Evolutionary conservation across 2,329 filamentous ascomycete genomes (phyloP), one percentile per base, ranked within the genome.

Genomic region (Didymellaceae sp.): DNA sequence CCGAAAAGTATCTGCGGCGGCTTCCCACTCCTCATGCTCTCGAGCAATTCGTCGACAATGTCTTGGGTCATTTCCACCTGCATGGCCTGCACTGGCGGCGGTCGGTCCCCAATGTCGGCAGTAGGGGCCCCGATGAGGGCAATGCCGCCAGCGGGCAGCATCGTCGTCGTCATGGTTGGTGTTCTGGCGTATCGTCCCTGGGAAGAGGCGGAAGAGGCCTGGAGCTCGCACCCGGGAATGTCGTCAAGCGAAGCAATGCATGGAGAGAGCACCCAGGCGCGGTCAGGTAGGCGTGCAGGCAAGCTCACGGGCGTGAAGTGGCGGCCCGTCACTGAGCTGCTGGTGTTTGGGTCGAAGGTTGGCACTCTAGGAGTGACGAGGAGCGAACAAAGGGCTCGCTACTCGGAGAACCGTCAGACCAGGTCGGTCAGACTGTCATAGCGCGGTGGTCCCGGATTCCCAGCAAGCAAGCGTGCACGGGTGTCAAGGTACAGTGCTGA

Each of bases 1-100:
- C 73, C 72, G 49, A 75, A 75, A 47, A 72, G 38, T 8, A 75
- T 64, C 62, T 74, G 68, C 22, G 73, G 71, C 26, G 65, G 54
- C 47, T 68, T 72, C 44, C 71, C 73, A 54, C 58, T 68, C 56
- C 63, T 61, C 34, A 70, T 58, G 60, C 67, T 69, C 52, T 71
- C 64, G 34, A 75, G 64, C 47, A 76, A 70, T 60, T 73, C 72
- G 60, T 75, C 67, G 63, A 75, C 59, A 39, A 75, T 66, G 52
- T 74, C 69, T 49, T 74, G 67, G 58, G 65, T 68, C 54, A 76
- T 73, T 39, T 75, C 71, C 41, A 76, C 62, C 59, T 74, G 73
- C 72, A 75, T 75, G 65, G 68, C 71, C 57, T 74, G 71, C 47
- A 70, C 54, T 26, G 68, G 60, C 48, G 63, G 53, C 34, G 54